These are phyloP conservation scores for Lithohypha guttulata DNA, from an alignment of 2,329 filamentous ascomycete species.

Conservation along the genomic window DNA sequence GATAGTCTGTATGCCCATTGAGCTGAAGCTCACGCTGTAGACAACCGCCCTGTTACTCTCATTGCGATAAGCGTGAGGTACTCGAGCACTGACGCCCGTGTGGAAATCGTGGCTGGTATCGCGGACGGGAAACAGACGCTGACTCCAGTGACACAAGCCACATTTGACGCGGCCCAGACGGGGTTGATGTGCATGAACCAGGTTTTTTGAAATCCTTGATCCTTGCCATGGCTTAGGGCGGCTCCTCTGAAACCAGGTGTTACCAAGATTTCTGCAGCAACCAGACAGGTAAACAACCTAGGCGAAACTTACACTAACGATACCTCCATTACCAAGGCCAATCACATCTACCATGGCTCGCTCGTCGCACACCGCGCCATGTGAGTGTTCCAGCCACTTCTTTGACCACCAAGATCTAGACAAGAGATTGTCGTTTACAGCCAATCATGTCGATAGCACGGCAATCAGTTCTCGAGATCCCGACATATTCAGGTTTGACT, in stretches of 20 bases:
- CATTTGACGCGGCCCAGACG: too few relatives aligned
- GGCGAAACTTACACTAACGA: background rate
- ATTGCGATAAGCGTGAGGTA: too few relatives aligned
- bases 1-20: too few relatives aligned
- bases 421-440: background rate
- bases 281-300: slow-evolving; percentile 5
- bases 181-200: too few relatives aligned
- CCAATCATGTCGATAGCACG: background rate
- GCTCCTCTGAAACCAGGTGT: background rate
- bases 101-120: too few relatives aligned
- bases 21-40: too few relatives aligned
- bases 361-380: background rate
- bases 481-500: background rate
- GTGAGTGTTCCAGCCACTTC: background rate
- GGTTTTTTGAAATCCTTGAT: too few relatives aligned
- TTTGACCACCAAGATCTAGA: background rate
- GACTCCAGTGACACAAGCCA: too few relatives aligned
- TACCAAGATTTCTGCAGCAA: slow-evolving; percentile 9
- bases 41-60: too few relatives aligned
- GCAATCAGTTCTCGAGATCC: background rate
- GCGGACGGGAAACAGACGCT: too few relatives aligned
- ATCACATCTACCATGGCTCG: background rate
- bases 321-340: background rate
- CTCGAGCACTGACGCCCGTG: too few relatives aligned
- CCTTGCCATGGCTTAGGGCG: too few relatives aligned